phyloP scores from a whole-genome alignment of 768 basidiomycete genomes.

The Antrodiella citrinella region DNA sequence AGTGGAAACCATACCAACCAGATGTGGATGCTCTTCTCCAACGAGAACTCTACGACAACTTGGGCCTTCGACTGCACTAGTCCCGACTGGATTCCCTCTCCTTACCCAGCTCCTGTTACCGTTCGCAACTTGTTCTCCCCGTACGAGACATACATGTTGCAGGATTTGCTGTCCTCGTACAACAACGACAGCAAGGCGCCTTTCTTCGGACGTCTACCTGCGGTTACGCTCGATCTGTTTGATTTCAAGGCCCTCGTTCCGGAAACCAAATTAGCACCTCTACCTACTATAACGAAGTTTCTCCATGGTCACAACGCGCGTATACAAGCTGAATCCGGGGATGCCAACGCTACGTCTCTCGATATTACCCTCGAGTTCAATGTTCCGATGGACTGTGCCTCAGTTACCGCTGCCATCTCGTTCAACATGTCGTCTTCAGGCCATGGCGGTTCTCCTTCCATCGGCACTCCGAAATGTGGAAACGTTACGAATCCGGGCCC shows the following conservation, averaged over 20 bases:
- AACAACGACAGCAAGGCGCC: constrained; percentile 50
- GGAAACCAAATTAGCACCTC: constrained; percentile 58
- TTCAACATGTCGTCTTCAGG: constrained; percentile 68
- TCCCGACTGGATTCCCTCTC: constrained; percentile 68
- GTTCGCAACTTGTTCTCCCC: constrained; percentile 78
- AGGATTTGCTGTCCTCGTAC: constrained; percentile 58
- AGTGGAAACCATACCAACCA: constrained; percentile 53
- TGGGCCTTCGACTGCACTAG: constrained; percentile 55
- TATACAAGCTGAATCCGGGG: constrained; percentile 36
- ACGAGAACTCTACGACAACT: constrained; percentile 67
- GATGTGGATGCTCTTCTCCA: constrained; percentile 81
- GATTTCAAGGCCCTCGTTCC: constrained; percentile 83
- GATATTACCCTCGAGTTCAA: constrained; percentile 78
- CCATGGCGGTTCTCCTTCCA: constrained; percentile 44
- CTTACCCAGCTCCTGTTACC: constrained; percentile 48
- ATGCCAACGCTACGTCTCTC: constrained; percentile 47
- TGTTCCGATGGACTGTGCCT: constrained; percentile 61
- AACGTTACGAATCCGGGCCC: constrained; percentile 40
- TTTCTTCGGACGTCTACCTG: constrained; percentile 66
- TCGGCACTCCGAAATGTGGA: constrained; percentile 41
- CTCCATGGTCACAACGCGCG: constrained; percentile 83
- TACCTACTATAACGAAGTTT: constrained; percentile 72
- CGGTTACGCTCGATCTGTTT: constrained; percentile 60
- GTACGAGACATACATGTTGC: constrained; percentile 66
- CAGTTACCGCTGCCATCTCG: constrained; percentile 53